Evolutionary conservation across 192 early-diverging fungal genomes (phyloP).

Genomic region (Backusella luteola): DNA sequence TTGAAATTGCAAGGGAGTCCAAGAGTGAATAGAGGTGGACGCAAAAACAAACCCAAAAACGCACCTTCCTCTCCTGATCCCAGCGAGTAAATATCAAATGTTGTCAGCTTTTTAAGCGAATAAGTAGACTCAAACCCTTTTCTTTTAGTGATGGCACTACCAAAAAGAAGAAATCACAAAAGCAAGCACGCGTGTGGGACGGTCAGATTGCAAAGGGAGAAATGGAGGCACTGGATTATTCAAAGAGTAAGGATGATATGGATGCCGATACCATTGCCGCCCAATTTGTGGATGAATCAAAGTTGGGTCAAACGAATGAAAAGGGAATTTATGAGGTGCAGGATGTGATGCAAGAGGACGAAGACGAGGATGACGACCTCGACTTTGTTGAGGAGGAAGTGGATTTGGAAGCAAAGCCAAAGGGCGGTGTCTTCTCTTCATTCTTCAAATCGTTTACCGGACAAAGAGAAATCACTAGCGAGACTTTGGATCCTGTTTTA

Average conservation of each 20-base stretch:
- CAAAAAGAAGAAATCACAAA: slow-evolving; percentile 53
- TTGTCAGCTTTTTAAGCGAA: background rate
- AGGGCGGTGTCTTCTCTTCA: slow-evolving; percentile 54
- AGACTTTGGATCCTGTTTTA: slow-evolving; percentile 77
- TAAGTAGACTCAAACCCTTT: background rate
- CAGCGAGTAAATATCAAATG: slow-evolving; percentile 9
- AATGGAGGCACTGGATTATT: slow-evolving; percentile 53
- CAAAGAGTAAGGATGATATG: slow-evolving; percentile 6
- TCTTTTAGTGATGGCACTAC: slow-evolving; percentile 13
- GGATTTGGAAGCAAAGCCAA: slow-evolving; percentile 21
- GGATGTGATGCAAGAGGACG: slow-evolving; percentile 57
- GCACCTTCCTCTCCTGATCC: slow-evolving; percentile 14
- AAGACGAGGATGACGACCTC: slow-evolving; percentile 50
- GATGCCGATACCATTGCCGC: slow-evolving; percentile 26
- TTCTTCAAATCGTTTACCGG: slow-evolving; percentile 74
- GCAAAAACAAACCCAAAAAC: slow-evolving; percentile 9
- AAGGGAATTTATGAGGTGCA: slow-evolving; percentile 78
- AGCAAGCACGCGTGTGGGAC: slow-evolving; percentile 76
- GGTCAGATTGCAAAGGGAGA: slow-evolving; percentile 60
- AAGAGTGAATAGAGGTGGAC: slow-evolving; percentile 27
- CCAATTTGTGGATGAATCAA: slow-evolving; percentile 50
- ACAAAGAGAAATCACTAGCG: slow-evolving; percentile 67
- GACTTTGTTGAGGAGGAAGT: slow-evolving; percentile 54
- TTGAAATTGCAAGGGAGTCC: slow-evolving; percentile 40
- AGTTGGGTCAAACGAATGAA: slow-evolving; percentile 59